These are phyloP conservation scores for Ceratobasidium sp. DNA, from an alignment of 1,284 basidiomycete species.

Conservation along the genomic window DNA sequence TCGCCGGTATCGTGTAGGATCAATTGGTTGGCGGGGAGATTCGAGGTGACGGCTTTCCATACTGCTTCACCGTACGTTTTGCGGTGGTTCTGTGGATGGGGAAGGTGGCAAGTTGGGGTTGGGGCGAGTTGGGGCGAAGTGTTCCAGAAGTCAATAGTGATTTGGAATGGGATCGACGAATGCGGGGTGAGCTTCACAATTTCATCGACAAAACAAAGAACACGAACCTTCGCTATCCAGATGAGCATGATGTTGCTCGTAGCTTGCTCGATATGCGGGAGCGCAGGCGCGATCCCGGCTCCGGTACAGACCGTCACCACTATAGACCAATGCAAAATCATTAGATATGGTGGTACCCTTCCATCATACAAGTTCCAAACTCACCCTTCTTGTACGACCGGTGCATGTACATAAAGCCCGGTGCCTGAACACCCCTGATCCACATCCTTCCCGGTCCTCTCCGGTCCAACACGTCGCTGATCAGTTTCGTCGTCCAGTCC, in stretches of 20 bases:
- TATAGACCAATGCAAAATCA: neutral
- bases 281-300: conserved; percentile 38
- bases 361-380: neutral
- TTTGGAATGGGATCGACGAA: neutral
- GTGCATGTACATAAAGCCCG: conserved; percentile 46
- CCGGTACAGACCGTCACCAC: conserved; percentile 41
- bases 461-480: conserved; percentile 5
- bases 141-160: neutral
- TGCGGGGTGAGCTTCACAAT: neutral
- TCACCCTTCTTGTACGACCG: conserved; percentile 41
- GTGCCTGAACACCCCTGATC: conserved; percentile 32
- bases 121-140: neutral
- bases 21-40: conserved; percentile 32
- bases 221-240: conserved; percentile 41
- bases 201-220: neutral
- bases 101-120: neutral
- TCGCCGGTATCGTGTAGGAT: conserved; percentile 41
- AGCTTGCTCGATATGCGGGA: conserved; percentile 37
- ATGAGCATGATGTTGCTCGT: conserved; percentile 43
- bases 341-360: neutral
- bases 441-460: conserved; percentile 34
- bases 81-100: conserved; percentile 34
- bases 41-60: conserved; percentile 40
- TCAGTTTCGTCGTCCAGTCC: conserved; percentile 40
- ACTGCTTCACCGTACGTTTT: conserved; percentile 44